These are phyloP conservation scores for Urtica urens DNA, from an alignment of 306 rosid species.

Conservation along the genomic window DNA sequence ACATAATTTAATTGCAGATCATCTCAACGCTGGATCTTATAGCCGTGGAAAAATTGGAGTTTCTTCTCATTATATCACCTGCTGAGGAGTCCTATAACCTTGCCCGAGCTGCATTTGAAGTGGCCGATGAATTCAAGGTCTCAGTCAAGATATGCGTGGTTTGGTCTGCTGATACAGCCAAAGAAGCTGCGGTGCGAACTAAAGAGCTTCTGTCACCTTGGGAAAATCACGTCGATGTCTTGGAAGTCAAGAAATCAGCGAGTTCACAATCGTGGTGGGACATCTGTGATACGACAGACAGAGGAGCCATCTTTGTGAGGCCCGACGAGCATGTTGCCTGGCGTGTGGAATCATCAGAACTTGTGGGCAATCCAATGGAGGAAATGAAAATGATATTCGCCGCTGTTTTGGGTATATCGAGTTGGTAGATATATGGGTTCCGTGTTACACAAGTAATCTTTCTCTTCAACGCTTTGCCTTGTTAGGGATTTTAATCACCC, in stretches of 20 bases:
- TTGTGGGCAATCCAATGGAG: slow-evolving; percentile 35
- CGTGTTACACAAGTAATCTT: no score
- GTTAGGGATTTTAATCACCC: no score
- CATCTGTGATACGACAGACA: slow-evolving; percentile 47
- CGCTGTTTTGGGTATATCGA: slow-evolving; percentile 27
- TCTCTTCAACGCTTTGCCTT: no score
- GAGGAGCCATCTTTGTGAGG: slow-evolving; percentile 71
- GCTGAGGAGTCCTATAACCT: slow-evolving; percentile 37
- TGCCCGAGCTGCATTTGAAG: slow-evolving; percentile 53
- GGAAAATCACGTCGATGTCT: slow-evolving; percentile 49
- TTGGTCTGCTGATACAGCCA: slow-evolving; percentile 40
- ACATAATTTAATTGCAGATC: slow-evolving; percentile 29
- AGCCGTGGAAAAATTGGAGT: slow-evolving; percentile 54
- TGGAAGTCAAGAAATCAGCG: slow-evolving; percentile 33
- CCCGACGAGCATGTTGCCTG: slow-evolving; percentile 83
- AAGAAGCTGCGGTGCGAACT: slow-evolving; percentile 31
- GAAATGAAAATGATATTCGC: slow-evolving; percentile 61
- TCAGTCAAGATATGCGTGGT: slow-evolving; percentile 48
- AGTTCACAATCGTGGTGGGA: slow-evolving; percentile 61
- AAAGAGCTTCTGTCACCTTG: slow-evolving; percentile 41
- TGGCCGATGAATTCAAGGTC: slow-evolving; percentile 43
- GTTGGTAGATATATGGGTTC: not conserved
- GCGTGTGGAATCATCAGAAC: slow-evolving; percentile 41
- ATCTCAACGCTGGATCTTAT: slow-evolving; percentile 69
- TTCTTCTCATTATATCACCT: slow-evolving; percentile 65